Base-by-base conservation (phyloP, 2,329 filamentous ascomycete genomes). In the Peltaster fructicola region DNA sequence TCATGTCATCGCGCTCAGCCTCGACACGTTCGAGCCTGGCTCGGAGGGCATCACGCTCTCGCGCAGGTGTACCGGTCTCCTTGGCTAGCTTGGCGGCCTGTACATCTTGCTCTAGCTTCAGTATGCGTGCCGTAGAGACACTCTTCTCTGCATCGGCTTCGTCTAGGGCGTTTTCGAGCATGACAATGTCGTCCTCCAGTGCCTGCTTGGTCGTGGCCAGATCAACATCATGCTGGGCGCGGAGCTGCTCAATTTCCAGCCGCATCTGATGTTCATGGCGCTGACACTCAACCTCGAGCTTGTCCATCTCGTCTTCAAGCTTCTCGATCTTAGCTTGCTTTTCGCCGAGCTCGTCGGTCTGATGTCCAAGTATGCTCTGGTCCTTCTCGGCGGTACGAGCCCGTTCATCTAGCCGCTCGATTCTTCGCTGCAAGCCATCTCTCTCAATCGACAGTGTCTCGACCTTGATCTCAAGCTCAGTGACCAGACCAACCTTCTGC, bases 41-140 rank as follows among this genome's bases (percentile, higher is more conserved):
- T 2, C 45, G 44, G 9, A 50, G 33, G 13, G 47, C 43, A 20
- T 50, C 44, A 6, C 44, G 43, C 31, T 51, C 48, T 7, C 47
- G 40, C 8, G 38, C 46, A 3, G 48, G 45, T 5, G 46, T 49
- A 17, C 42, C 38, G 16, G 38, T 41, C 14, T 45, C 45, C 31
- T 54, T 56, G 8, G 57, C 51, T 8, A 47, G 44, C 15, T 42
- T 30, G 0, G 44, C 42, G 12, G 35, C 37, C 12, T 46, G 32
- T 9, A 53, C 27, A 10, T 52, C 45, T 8, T 39, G 38, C 33
- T 51, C 44, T 3, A 54, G 39, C 12, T 38, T 54, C 7, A 55
- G 52, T 4, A 66, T 58, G 30, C 65, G 65, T 25, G 67, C 57
- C 39, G 78, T 66, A 1, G 75, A 51, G 20, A 68, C 56, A 6